Conservation (phyloP, 257 asterid species). For the Primulina huaijiensis region DNA sequence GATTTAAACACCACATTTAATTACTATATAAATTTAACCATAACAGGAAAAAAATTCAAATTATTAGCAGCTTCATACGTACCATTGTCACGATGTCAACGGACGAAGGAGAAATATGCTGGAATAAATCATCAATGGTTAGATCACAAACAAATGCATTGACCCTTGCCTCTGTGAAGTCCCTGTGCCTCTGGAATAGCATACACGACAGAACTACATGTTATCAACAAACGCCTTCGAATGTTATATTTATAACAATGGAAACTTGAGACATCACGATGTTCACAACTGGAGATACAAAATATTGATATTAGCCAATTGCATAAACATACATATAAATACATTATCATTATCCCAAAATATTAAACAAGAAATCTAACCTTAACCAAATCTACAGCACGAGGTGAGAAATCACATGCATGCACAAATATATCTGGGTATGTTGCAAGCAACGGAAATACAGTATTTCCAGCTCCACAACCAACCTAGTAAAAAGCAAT, state of each 20-base stretch:
- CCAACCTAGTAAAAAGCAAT: slow-evolving; percentile 63
- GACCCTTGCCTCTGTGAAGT: slow-evolving; percentile 61
- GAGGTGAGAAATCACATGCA: slow-evolving; percentile 96
- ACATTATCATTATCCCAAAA: slow-evolving; percentile 5
- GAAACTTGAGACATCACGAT: neutral
- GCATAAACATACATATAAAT: neutral
- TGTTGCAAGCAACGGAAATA: slow-evolving; percentile 78
- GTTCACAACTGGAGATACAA: neutral
- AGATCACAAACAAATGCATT: slow-evolving; percentile 90
- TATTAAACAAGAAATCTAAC: slow-evolving; percentile 35
- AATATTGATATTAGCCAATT: slow-evolving; percentile 12
- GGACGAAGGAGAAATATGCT: slow-evolving; percentile 74
- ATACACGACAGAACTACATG: slow-evolving; percentile 16
- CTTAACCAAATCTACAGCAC: slow-evolving; percentile 91
- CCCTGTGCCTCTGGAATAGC: slow-evolving; percentile 69
- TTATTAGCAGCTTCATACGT: slow-evolving; percentile 26
- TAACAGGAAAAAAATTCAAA: neutral
- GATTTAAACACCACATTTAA: neutral
- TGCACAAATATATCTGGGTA: slow-evolving; percentile 64
- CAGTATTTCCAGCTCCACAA: slow-evolving; percentile 95
- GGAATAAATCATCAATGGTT: slow-evolving; percentile 62
- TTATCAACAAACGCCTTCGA: neutral
- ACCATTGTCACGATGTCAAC: slow-evolving; percentile 95
- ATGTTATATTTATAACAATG: neutral
- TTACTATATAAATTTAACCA: neutral